Evolutionary conservation across 2,329 filamentous ascomycete species (phyloP).

Genomic region (Trichothecium sympodiale): DNA sequence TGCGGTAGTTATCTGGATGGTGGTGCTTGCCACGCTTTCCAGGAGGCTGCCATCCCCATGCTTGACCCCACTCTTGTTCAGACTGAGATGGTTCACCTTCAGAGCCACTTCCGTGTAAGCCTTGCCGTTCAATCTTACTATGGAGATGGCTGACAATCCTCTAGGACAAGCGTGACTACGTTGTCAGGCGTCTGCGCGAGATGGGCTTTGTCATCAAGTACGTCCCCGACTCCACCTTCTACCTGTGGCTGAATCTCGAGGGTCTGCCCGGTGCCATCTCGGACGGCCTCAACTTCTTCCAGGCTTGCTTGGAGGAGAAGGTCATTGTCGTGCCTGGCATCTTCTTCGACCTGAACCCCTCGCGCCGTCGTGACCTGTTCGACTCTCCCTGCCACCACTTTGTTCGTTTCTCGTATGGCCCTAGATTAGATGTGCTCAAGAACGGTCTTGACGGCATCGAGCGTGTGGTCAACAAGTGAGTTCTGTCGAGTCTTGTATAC

Average conservation of each 20-base stretch:
- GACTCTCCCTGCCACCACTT: constrained; percentile 93
- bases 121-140: not conserved
- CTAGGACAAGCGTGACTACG: constrained; percentile 80
- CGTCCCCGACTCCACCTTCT: constrained; percentile 87
- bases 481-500: not conserved
- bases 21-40: constrained; percentile 89
- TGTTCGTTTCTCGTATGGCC: constrained; percentile 75
- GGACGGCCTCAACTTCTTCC: constrained; percentile 94
- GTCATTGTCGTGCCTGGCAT: constrained; percentile 95
- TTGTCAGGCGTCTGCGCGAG: constrained; percentile 63
- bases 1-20: constrained; percentile 93
- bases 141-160: constrained; percentile 10
- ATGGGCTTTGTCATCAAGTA: constrained; percentile 84
- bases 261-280: constrained; percentile 69
- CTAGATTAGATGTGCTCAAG: constrained; percentile 67
- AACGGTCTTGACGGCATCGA: constrained; percentile 78
- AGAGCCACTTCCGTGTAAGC: constrained; percentile 66
- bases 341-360: constrained; percentile 94
- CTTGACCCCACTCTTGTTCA: constrained; percentile 75
- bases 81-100: constrained; percentile 79
- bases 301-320: constrained; percentile 85
- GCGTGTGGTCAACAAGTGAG: constrained; percentile 62
- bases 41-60: constrained; percentile 87
- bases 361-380: constrained; percentile 79
- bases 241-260: constrained; percentile 60